Base-by-base conservation (phyloP, 176 grass and related monocot genomes). In the Ananas comosus region DNA sequence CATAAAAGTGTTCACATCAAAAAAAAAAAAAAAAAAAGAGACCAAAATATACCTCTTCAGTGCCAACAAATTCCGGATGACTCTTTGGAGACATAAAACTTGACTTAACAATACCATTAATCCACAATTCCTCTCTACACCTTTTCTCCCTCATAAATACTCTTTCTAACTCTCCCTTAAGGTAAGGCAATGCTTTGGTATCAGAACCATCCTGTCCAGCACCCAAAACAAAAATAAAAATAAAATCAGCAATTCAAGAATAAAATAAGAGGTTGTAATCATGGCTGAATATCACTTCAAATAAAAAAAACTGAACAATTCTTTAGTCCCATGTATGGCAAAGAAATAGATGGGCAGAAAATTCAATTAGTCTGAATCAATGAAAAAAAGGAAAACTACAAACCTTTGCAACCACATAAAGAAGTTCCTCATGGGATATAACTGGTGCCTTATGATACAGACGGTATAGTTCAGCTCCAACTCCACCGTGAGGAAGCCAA, bases 401-500 rank as follows among this genome's bases (percentile, higher is more conserved):
- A 61, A 91, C 84, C 88, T 96, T 91, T 28, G 88, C 75, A 54
- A 86, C 75, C 47, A 86, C 92, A 82, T 79, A 91, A 59, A 96
- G 57, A 78, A 96, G 88, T 51, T 96, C 88, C 74, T 96, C 92
- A 75, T 96, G 92, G 33, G 92, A 91, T 66, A 91, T 82, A 68
- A 96, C 83, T 73, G 88, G 74, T 51, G 88, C 77, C 76, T 96
- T 96, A 48, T 71, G 92, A 74, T 91, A 96, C 70, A 71, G 51
- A 19, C 85, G 80, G 63, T 96, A 96, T 50, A 96, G 72, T 74
- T 91, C 85, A 80, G 92, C 88, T 51, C 92, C 92, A 78, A 84
- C 77, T 66, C 92, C 81, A 63, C 92, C 92, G 67, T 96, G 88
- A 75, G 92, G 92, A 49, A 96, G 59, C 92, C 92, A 96, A 74